Evolutionary conservation across 306 rosid species (phyloP).

Genomic region (Phaseolus lunatus): DNA sequence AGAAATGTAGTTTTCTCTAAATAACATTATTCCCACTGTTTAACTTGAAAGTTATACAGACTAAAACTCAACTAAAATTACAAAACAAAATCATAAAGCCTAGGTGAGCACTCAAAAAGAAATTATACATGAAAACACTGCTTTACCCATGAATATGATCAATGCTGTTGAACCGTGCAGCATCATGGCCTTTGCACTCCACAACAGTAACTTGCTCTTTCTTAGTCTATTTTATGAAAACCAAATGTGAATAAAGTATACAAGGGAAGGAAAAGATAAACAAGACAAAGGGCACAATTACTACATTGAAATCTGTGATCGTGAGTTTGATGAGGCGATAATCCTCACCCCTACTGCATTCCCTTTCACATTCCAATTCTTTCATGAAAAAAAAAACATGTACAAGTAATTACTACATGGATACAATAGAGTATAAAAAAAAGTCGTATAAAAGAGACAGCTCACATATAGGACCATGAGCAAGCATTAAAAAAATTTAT

Average conservation of each 20-base stretch:
- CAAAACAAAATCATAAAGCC: slow-evolving; percentile 17
- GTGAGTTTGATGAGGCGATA: slow-evolving; percentile 92
- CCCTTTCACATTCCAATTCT: slow-evolving; percentile 94
- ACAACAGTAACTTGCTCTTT: slow-evolving; percentile 72
- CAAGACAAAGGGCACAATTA: slow-evolving; percentile 35
- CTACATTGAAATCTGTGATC: slow-evolving; percentile 81
- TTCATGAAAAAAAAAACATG: slow-evolving; percentile 48
- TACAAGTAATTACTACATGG: neutral
- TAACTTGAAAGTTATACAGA: neutral
- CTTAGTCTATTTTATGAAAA: slow-evolving; percentile 60
- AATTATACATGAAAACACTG: slow-evolving; percentile 30
- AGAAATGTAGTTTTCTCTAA: slow-evolving; percentile 12
- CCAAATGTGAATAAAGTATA: slow-evolving; percentile 31
- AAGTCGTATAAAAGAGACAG: slow-evolving; percentile 6
- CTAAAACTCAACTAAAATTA: slow-evolving; percentile 3
- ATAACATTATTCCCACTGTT: slow-evolving; percentile 15
- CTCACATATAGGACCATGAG: slow-evolving; percentile 7
- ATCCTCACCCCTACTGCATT: slow-evolving; percentile 98
- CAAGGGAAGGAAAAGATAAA: slow-evolving; percentile 27
- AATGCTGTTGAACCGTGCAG: slow-evolving; percentile 74
- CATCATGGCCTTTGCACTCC: slow-evolving; percentile 96
- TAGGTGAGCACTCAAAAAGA: neutral
- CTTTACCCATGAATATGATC: slow-evolving; percentile 92
- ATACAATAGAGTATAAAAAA: neutral
- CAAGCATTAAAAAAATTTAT: neutral